phyloP scores from a whole-genome alignment of 1,284 basidiomycete species.

The Ustilago tritici region DNA sequence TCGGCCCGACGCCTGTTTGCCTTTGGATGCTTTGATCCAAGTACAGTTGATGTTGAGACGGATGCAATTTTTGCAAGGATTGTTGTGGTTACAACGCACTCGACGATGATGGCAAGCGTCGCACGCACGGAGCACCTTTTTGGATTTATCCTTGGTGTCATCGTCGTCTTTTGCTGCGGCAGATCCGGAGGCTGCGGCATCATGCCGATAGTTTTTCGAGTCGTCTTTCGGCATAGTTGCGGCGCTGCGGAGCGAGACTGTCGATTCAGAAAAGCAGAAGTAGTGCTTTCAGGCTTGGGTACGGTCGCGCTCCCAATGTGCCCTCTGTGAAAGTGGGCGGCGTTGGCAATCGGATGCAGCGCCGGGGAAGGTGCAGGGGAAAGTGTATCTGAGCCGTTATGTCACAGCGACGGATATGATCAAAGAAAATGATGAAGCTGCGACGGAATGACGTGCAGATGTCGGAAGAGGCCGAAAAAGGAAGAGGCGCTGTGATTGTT shows the following conservation, averaged over 20 bases:
- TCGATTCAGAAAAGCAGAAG: background rate
- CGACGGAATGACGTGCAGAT: background rate
- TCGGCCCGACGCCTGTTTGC: slow-evolving; percentile 52
- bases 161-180: slow-evolving; percentile 22
- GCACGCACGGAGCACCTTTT: slow-evolving; percentile 49
- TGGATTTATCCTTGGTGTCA: slow-evolving; percentile 44
- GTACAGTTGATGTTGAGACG: slow-evolving; percentile 61
- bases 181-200: slow-evolving; percentile 16
- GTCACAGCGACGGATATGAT: slow-evolving; percentile 1
- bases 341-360: background rate
- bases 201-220: slow-evolving; percentile 22
- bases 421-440: slow-evolving; percentile 7
- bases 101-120: slow-evolving; percentile 55
- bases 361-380: background rate
- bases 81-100: slow-evolving; percentile 58
- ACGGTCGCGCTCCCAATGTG: background rate
- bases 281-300: background rate
- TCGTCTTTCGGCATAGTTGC: slow-evolving; percentile 46
- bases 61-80: slow-evolving; percentile 61
- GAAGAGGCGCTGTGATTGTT: slow-evolving; percentile 1
- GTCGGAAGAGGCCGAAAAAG: slow-evolving; percentile 9
- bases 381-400: background rate
- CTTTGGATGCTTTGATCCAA: slow-evolving; percentile 59
- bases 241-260: background rate
- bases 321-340: background rate